Evolutionary conservation across 805 yeast species (phyloP).

Genomic region (Ogataea sp.): DNA sequence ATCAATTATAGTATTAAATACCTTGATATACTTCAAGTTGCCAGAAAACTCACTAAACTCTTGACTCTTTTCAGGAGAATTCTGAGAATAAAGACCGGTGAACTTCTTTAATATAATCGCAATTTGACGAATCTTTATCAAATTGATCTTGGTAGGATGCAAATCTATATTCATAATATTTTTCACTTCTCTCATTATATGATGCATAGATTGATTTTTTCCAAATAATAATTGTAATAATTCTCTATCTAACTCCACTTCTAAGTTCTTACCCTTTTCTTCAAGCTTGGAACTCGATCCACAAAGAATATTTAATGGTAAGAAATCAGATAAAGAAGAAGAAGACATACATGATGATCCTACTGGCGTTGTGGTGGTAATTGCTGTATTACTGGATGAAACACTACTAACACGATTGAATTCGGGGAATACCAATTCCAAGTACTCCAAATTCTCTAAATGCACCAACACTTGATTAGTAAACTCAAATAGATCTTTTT

Average conservation of each 20-base stretch:
- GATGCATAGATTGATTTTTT: neutral
- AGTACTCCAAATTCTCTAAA: conserved; percentile 6
- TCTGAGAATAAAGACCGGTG: conserved; percentile 2
- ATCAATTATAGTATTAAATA: conserved; percentile 13
- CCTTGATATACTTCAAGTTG: conserved; percentile 10
- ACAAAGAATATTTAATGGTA: conserved; percentile 1
- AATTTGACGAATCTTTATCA: conserved; percentile 3
- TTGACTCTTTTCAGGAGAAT: neutral
- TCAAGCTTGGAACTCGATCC: neutral
- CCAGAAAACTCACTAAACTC: neutral
- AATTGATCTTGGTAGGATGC: conserved; percentile 2
- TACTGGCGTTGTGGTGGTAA: conserved; percentile 1
- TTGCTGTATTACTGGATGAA: neutral
- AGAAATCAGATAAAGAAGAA: neutral
- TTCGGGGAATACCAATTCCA: conserved; percentile 14
- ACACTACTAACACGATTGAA: conserved; percentile 7
- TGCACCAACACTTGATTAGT: conserved; percentile 1
- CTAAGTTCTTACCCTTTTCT: neutral
- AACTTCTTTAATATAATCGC: conserved; percentile 4
- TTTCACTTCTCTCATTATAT: neutral
- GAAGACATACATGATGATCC: neutral
- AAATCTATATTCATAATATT: neutral
- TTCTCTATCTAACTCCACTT: neutral
- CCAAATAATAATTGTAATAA: neutral
- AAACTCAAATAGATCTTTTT: conserved; percentile 5